These are phyloP conservation scores for Ceriops tagal DNA, from an alignment of 345 rosid genomes.

Conservation along the genomic window DNA sequence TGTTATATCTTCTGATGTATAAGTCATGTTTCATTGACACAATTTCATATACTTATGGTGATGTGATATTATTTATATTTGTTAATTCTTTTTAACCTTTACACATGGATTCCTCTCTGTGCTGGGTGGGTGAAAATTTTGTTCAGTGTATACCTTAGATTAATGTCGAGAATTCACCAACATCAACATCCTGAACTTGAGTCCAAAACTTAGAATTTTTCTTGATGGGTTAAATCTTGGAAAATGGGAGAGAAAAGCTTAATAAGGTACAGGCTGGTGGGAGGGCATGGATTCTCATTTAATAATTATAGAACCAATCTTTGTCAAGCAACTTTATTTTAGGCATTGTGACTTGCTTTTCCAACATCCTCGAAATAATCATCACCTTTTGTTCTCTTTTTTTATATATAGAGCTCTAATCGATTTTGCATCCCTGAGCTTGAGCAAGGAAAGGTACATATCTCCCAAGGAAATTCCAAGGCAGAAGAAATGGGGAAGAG, in stretches of 20 bases:
- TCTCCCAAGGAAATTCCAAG: not conserved
- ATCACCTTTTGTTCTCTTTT: no score
- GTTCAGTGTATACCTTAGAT: not conserved
- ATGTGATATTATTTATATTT: no score
- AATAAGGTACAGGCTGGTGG: not conserved
- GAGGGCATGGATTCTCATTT: not conserved
- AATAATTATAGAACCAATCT: not conserved
- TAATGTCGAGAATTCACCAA: not conserved
- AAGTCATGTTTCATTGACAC: no score
- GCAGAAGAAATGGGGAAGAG: slow-evolving; percentile 25
- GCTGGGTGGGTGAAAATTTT: no score
- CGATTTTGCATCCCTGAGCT: not conserved
- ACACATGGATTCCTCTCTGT: no score
- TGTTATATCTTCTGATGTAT: no score
- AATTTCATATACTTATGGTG: no score
- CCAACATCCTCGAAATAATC: not conserved
- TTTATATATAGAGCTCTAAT: no score
- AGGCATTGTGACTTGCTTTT: not conserved
- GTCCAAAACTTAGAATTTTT: not conserved
- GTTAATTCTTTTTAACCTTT: no score
- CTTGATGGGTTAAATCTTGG: not conserved
- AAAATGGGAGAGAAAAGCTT: not conserved
- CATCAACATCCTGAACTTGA: not conserved
- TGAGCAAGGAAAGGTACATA: not conserved
- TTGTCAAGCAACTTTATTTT: not conserved